phyloP scores from a whole-genome alignment of 148 eudicot species.

The Arctostaphylos glauca region DNA sequence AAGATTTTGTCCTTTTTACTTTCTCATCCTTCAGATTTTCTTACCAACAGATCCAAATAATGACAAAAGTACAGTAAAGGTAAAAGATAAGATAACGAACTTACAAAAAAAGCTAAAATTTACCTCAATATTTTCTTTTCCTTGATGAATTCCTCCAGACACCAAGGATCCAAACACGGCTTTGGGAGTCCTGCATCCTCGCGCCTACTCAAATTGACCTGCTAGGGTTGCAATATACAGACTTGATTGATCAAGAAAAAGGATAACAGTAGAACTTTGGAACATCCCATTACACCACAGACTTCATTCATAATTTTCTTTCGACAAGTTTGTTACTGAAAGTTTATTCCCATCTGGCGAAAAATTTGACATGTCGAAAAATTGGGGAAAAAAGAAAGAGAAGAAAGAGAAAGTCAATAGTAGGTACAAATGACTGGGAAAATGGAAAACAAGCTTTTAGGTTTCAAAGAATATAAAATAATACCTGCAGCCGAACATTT shows the following conservation, averaged over 20 bases:
- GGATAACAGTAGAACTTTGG: background rate
- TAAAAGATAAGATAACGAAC: background rate
- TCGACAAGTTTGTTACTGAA: too few species aligned
- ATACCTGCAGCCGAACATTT: background rate
- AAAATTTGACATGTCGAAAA: background rate
- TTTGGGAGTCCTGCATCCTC: background rate
- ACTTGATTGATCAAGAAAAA: background rate
- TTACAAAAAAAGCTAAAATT: background rate
- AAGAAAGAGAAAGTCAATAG: background rate
- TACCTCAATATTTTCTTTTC: background rate
- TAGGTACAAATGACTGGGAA: background rate
- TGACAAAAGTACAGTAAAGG: background rate
- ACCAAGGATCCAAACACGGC: background rate
- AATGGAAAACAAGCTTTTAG: background rate
- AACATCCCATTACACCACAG: background rate
- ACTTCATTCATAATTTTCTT: background rate
- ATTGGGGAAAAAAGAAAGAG: background rate
- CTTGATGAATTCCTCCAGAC: background rate
- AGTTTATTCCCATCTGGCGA: background rate
- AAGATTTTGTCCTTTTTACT: background rate
- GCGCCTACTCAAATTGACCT: background rate
- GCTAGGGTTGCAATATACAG: background rate
- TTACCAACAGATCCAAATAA: background rate
- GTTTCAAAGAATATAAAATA: background rate
- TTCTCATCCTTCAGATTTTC: background rate